Base-by-base conservation (phyloP, 164 flowering plant species). In the Taxillus chinensis region DNA sequence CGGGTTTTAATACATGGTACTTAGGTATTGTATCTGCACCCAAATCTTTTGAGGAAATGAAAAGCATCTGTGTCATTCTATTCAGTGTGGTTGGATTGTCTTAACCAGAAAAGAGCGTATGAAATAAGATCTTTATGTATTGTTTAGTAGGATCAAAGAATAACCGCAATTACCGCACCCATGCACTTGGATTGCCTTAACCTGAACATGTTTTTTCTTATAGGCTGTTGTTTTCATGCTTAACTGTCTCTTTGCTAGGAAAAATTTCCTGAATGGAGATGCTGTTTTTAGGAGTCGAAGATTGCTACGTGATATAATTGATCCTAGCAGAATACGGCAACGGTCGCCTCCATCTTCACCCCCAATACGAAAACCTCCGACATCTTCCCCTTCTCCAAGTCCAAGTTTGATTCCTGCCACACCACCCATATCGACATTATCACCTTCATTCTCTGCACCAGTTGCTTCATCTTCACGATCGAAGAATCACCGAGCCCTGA, bases 261-360 rank as follows among this genome's bases (percentile, higher is more conserved):
- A 64, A 7, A 15, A 15, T 39, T 63, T 27, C 53, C 70, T 49
- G 27, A 41, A 13, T 60, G 63, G 62, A 67, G 70, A 60, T 64
- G 27, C 59, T 17, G 67, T 67, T 67, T 61, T 57, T 6, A 64
- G 77, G 39, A 75, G 74, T 6, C 67, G 77, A 39, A 75, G 75
- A 64, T 67, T 68, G 68, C 74, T 79, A 45, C 71, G 66, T 51
- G 52, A 27, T 27, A 27, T 27, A 27, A 27, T 27, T 27, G 27
- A 27, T 27, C 27, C 27, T 27, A 27, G 27, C 27, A 27, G 27
- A 27, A 27, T 0, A 2, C 27, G 27, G 27, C 27, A 27, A 27
- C 27, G 27, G 27, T 4, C 67, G 38, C 39, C 72, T 27, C 17
- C 61, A 3, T 27, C 63, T 6, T 42, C 68, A 15, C 42, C 64